Conservation (phyloP, 2,329 filamentous ascomycete species). For the Xylaria polymorpha region DNA sequence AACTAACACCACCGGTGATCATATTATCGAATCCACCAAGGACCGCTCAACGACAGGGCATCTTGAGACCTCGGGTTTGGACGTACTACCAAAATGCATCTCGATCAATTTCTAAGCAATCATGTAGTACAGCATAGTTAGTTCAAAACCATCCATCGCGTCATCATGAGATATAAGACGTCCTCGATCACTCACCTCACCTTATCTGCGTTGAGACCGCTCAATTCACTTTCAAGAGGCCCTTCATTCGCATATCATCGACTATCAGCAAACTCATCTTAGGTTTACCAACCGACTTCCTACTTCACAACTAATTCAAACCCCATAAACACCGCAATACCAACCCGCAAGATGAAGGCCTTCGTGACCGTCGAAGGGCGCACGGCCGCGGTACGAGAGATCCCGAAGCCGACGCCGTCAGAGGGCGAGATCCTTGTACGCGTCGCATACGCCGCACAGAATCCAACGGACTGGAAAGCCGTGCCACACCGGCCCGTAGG, state of each 20-base stretch:
- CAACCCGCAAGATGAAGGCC: constrained; percentile 49
- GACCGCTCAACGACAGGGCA: neutral
- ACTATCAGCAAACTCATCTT: neutral
- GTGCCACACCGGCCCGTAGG: constrained; percentile 40
- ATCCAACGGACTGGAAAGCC: constrained; percentile 53
- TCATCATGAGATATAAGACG: constrained; percentile 8
- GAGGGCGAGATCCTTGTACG: constrained; percentile 52
- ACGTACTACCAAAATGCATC: neutral
- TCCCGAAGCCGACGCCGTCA: constrained; percentile 47
- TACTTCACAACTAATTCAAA: neutral
- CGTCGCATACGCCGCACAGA: constrained; percentile 50
- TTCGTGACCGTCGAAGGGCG: constrained; percentile 52
- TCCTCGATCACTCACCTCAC: neutral
- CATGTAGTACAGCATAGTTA: neutral
- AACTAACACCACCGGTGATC: neutral
- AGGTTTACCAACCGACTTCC: neutral
- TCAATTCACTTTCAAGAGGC: neutral
- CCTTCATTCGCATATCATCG: neutral
- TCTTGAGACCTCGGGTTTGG: neutral
- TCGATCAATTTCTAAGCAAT: constrained; percentile 17
- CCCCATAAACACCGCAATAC: neutral
- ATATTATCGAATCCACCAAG: neutral
- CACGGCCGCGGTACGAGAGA: constrained; percentile 48
- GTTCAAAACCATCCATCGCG: neutral
- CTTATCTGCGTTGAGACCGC: neutral